These are phyloP conservation scores for Rosa rugosa DNA, from an alignment of 306 rosid genomes.

Conservation along the genomic window DNA sequence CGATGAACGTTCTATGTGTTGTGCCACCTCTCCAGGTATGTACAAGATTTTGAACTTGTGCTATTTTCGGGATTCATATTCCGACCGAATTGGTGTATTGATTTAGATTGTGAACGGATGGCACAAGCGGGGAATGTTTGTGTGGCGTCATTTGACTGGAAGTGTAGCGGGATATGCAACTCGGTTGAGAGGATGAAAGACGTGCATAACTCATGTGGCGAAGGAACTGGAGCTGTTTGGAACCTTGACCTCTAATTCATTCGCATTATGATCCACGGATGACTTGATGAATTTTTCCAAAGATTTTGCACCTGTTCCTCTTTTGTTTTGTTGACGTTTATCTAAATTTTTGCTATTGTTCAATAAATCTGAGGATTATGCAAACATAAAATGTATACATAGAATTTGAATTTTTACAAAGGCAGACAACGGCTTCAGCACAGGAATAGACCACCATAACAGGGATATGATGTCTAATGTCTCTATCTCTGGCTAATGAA, in stretches of 20 bases:
- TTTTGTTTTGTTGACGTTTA: not conserved
- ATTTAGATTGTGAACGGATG: constrained; percentile 71
- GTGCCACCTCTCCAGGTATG: constrained; percentile 82
- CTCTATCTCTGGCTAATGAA: not conserved
- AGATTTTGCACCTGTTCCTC: not conserved
- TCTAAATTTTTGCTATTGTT: not conserved
- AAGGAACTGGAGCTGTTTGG: constrained; percentile 68
- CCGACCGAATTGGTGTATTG: not conserved
- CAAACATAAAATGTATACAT: not conserved
- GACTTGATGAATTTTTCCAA: not conserved
- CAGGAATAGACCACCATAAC: not conserved
- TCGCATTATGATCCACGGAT: not conserved
- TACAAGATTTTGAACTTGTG: not conserved
- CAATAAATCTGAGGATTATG: not conserved
- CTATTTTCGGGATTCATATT: not conserved
- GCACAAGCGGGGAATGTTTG: constrained; percentile 67
- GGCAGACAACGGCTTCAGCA: not conserved
- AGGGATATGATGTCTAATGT: not conserved
- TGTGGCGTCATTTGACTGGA: constrained; percentile 92
- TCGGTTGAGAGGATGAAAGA: constrained; percentile 76
- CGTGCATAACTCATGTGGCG: constrained; percentile 70
- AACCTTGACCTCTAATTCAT: constrained; percentile 45
- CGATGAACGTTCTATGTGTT: constrained; percentile 87
- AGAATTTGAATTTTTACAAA: not conserved
- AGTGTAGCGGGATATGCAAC: constrained; percentile 83